Evolutionary conservation across 1,284 basidiomycete species (phyloP).

Genomic region (Mycena citricolor): DNA sequence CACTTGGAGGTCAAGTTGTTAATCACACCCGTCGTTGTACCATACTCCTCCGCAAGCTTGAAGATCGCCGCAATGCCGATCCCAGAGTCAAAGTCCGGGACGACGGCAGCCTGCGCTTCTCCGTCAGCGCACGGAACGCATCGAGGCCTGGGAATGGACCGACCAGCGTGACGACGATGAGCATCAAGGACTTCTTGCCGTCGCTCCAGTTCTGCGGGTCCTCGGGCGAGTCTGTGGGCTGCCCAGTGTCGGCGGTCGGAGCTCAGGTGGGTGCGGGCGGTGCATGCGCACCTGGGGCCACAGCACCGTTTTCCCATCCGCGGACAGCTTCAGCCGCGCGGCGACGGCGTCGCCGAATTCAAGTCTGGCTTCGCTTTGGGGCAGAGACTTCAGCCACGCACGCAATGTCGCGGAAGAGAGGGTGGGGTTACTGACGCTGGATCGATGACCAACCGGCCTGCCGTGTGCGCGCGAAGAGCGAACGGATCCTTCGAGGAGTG

Average conservation of each 20-base stretch:
- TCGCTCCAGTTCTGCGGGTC: constrained; percentile 66
- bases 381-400: too few species aligned
- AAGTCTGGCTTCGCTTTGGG: constrained; percentile 37
- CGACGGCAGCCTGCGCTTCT: constrained; percentile 54
- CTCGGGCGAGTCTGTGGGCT: constrained; percentile 60
- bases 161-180: constrained; percentile 57
- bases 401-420: too few species aligned
- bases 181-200: constrained; percentile 49
- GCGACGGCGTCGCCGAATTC: constrained; percentile 36
- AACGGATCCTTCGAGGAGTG: too few species aligned
- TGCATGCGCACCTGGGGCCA: constrained; percentile 40
- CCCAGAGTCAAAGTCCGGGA: constrained; percentile 69
- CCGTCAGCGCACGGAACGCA: not conserved
- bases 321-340: constrained; percentile 31
- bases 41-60: constrained; percentile 53
- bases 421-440: constrained; percentile 44
- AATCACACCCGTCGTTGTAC: constrained; percentile 58
- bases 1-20: constrained; percentile 66
- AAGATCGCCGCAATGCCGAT: constrained; percentile 66
- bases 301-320: constrained; percentile 47
- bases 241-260: constrained; percentile 53
- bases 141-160: not conserved
- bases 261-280: constrained; percentile 46
- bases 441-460: constrained; percentile 63
- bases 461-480: constrained; percentile 58